A percentile compares a stretch with the other conserved stretches of the same genome.
These are phyloP conservation scores for Choanephora cucurbitarum DNA, from an alignment of 371 early-diverging fungal genomes.

Conservation along the genomic window DNA sequence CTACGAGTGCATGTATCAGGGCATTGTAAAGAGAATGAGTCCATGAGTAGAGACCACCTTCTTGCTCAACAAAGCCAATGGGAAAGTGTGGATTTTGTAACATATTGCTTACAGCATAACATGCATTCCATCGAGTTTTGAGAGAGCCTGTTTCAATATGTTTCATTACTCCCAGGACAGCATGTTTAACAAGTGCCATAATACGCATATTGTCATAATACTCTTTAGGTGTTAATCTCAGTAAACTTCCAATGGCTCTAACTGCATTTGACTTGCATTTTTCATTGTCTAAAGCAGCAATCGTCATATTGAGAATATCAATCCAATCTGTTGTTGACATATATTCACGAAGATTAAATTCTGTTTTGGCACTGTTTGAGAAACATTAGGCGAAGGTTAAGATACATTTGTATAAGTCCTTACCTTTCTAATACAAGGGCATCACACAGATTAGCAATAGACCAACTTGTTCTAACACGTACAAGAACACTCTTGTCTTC, in stretches of 20 bases:
- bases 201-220: slow-evolving; percentile 53
- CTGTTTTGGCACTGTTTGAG: slow-evolving; percentile 26
- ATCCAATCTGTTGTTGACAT: slow-evolving; percentile 47
- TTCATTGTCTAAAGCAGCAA: slow-evolving; percentile 74
- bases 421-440: slow-evolving; percentile 60
- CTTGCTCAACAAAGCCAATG: slow-evolving; percentile 47
- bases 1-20: slow-evolving; percentile 53
- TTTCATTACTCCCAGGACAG: slow-evolving; percentile 58
- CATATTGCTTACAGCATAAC: slow-evolving; percentile 73
- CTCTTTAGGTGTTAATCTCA: slow-evolving; percentile 56
- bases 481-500: slow-evolving; percentile 59
- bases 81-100: slow-evolving; percentile 63
- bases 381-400: too few species aligned
- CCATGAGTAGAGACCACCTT: slow-evolving; percentile 46
- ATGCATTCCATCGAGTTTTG: slow-evolving; percentile 86
- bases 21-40: slow-evolving; percentile 56
- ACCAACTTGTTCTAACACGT: slow-evolving; percentile 75
- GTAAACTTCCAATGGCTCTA: slow-evolving; percentile 70
- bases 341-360: slow-evolving; percentile 37
- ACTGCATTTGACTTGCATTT: slow-evolving; percentile 77
- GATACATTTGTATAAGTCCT: background rate
- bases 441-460: slow-evolving; percentile 75
- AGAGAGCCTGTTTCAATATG: slow-evolving; percentile 73
- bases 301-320: slow-evolving; percentile 46
- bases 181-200: slow-evolving; percentile 54